phyloP scores from a whole-genome alignment of 768 basidiomycete species.

The Suillus occidentalis region DNA sequence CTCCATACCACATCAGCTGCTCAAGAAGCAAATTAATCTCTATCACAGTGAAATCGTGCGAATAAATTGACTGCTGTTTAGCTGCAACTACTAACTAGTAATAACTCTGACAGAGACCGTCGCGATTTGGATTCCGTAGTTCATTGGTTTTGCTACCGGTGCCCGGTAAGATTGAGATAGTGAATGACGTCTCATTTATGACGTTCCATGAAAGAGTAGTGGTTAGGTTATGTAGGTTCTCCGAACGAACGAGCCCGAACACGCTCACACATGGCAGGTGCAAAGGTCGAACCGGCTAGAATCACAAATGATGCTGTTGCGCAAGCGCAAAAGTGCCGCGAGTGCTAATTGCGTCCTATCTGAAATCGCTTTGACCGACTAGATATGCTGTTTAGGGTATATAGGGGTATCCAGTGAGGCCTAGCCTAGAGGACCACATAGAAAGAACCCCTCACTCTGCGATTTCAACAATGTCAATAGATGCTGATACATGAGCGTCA shows the following conservation, averaged over 20 bases:
- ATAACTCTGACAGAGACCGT: background rate
- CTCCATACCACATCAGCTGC: background rate
- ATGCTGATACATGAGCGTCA: too few species aligned
- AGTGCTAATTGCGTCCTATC: too few species aligned
- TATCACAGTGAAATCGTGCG: background rate
- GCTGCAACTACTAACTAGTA: background rate
- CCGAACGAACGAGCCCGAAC: background rate
- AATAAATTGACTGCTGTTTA: background rate
- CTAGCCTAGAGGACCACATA: too few species aligned
- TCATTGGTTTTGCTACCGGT: background rate
- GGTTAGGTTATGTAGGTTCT: too few species aligned
- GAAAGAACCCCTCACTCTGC: too few species aligned
- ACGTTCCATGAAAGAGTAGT: background rate
- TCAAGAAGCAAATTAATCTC: background rate
- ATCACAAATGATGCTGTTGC: background rate
- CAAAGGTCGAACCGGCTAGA: background rate
- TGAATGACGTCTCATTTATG: background rate
- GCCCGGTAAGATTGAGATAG: background rate
- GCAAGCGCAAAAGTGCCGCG: background rate
- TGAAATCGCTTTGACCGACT: background rate
- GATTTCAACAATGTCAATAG: too few species aligned
- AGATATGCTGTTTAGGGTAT: too few species aligned
- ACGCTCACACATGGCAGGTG: background rate
- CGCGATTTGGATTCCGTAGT: background rate
- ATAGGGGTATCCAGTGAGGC: too few species aligned